Evolutionary conservation across 495 filamentous ascomycete species (phyloP).

Genomic region (Entonaema liquescens): DNA sequence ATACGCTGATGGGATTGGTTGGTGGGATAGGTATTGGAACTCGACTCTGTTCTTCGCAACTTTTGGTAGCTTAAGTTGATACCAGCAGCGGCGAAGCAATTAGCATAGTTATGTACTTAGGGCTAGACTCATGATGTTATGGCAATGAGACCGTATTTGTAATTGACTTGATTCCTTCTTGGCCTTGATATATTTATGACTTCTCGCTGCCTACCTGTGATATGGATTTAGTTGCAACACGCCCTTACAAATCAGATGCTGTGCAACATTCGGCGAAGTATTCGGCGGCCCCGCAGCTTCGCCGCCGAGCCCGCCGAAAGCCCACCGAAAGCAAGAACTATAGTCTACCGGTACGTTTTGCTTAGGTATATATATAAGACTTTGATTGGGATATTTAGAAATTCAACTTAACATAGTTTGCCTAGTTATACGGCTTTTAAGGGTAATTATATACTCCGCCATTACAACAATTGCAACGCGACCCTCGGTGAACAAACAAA

Average conservation of each 20-base stretch:
- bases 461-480: not conserved
- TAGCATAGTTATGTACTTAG: constrained; percentile 36
- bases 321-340: constrained; percentile 1
- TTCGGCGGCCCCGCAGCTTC: constrained; percentile 21
- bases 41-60: constrained; percentile 29
- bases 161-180: constrained; percentile 13
- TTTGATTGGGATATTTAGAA: no score
- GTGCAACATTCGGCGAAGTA: constrained; percentile 12
- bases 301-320: constrained; percentile 30
- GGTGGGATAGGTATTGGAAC: constrained; percentile 21
- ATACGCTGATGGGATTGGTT: constrained; percentile 21
- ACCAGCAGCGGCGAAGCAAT: constrained; percentile 29
- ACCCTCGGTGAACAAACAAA: not conserved
- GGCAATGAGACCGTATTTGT: constrained; percentile 35
- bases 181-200: not conserved
- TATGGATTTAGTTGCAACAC: not conserved
- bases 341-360: not conserved
- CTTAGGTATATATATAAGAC: not conserved
- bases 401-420: no score
- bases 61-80: constrained; percentile 32
- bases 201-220: not conserved
- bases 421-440: not conserved
- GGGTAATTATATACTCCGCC: no score
- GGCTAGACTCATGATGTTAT: constrained; percentile 33
- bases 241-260: not conserved